phyloP scores from a whole-genome alignment of 768 basidiomycete species.

The Hemileccinum rubropunctum region DNA sequence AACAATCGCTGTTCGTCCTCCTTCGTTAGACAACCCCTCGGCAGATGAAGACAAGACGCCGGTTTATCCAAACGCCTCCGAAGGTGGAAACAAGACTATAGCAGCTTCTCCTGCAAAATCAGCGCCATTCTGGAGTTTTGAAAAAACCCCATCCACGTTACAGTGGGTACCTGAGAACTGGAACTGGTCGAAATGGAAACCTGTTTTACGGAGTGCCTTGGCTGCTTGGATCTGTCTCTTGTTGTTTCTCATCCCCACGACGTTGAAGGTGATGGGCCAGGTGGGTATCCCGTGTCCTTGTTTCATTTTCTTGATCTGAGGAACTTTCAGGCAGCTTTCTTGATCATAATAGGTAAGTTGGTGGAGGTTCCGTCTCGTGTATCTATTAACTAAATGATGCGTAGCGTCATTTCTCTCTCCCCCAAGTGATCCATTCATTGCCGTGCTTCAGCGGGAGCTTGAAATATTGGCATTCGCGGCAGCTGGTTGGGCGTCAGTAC shows the following conservation, averaged over 20 bases:
- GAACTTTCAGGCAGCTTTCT: slow-evolving; percentile 51
- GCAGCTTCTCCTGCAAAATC: background rate
- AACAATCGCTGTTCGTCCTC: background rate
- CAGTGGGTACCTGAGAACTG: slow-evolving; percentile 59
- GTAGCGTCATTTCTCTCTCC: slow-evolving; percentile 64
- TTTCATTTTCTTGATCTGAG: background rate
- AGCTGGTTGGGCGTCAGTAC: slow-evolving; percentile 60
- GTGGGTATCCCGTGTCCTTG: slow-evolving; percentile 28
- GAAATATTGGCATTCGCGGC: slow-evolving; percentile 49
- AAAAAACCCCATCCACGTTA: slow-evolving; percentile 32
- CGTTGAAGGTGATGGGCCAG: slow-evolving; percentile 53
- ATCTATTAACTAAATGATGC: background rate
- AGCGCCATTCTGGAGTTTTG: background rate
- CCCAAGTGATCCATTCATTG: slow-evolving; percentile 65
- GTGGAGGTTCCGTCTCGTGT: background rate
- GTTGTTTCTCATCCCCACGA: slow-evolving; percentile 54
- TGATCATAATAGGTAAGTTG: slow-evolving; percentile 56
- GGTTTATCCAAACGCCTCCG: background rate
- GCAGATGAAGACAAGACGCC: slow-evolving; percentile 1
- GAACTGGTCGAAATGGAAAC: slow-evolving; percentile 59
- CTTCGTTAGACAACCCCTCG: background rate
- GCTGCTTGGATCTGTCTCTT: slow-evolving; percentile 60
- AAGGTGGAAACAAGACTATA: background rate
- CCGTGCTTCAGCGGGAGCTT: slow-evolving; percentile 63
- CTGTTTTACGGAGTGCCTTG: slow-evolving; percentile 58